Base-by-base conservation (phyloP, 2,329 filamentous ascomycete species). In the Cyphellophora attinorum region DNA sequence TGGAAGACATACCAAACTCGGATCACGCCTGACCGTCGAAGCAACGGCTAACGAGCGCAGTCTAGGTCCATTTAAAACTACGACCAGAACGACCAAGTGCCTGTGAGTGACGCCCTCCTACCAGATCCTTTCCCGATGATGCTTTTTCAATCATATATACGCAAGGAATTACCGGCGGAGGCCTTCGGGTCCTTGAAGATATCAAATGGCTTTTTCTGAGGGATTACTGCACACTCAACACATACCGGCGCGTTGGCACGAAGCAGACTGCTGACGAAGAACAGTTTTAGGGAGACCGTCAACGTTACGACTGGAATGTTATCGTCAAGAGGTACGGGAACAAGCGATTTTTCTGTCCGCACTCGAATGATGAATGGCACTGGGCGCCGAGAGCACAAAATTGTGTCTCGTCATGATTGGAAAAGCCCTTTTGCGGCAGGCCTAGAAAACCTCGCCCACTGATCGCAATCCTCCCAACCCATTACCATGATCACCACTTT, bases 391-490 rank as follows among this genome's bases (percentile, higher is more conserved):
- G 62, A 43, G 67, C 61, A 60, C 59, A 56, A 59, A 62, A n/a
- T n/a, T 55, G 58, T 61, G 56, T 60, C 51, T 55, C 59, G 61
- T 67, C 76, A 77, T 85, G 85, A 86, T 69, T n/a, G 83, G 86
- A 77, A 75, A 81, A 76, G 85, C 85, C 84, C 56, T 65, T 74
- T 83, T 84, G 85, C 64, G 85, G 84, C 85, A 93, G 85, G 86
- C 86, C 85, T 94, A 93, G 85, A 93, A 94, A 94, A 93, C 88
- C 86, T 93, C 78, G 85, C 84, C 86, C 83, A 89, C 86, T 93
- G 86, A 93, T 42, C 29, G 28, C 19, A 8, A 39, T 16, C 30
- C 19, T 29, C n/a, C 17, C 33, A 27, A 21, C 21, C 15, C 31
- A 30, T 12, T 14, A 31, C 16, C 5, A 18, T 18, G 11, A 31